Percentiles rank a stretch among this genome's conserved stretches.
These are phyloP conservation scores for Macrolepiota albuminosa DNA, from an alignment of 768 basidiomycete genomes.

Conservation along the genomic window DNA sequence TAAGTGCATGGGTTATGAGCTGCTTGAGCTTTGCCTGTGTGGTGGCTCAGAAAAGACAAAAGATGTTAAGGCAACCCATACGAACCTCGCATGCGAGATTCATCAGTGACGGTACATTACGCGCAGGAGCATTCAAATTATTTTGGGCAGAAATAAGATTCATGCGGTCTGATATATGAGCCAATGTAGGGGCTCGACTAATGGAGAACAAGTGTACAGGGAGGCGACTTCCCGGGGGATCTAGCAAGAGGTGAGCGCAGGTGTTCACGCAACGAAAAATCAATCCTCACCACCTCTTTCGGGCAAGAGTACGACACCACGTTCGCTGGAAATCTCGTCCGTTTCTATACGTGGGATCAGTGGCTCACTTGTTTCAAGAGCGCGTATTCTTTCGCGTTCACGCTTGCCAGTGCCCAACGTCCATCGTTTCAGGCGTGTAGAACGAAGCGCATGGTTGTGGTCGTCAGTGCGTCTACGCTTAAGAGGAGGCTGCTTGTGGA, in stretches of 20 bases:
- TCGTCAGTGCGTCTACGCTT: slow-evolving; percentile 63
- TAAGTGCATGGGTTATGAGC: slow-evolving; percentile 74
- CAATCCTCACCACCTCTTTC: slow-evolving; percentile 61
- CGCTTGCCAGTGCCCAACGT: slow-evolving; percentile 64
- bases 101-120: slow-evolving; percentile 62
- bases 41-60: neutral
- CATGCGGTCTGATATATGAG: slow-evolving; percentile 75
- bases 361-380: slow-evolving; percentile 37
- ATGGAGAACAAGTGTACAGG: slow-evolving; percentile 71
- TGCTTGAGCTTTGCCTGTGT: slow-evolving; percentile 76
- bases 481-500: slow-evolving; percentile 59
- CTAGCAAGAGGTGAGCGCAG: slow-evolving; percentile 26
- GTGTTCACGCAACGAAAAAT: neutral
- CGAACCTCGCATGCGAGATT: slow-evolving; percentile 74
- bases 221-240: slow-evolving; percentile 65
- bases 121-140: slow-evolving; percentile 55
- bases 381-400: slow-evolving; percentile 68
- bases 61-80: neutral
- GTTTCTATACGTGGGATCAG: slow-evolving; percentile 39
- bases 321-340: slow-evolving; percentile 70
- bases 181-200: slow-evolving; percentile 66
- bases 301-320: slow-evolving; percentile 56
- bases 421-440: slow-evolving; percentile 69
- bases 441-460: slow-evolving; percentile 50
- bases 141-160: slow-evolving; percentile 81